phyloP scores from a whole-genome alignment of 2,329 filamentous ascomycete species.

The Aspergillus terreus region DNA sequence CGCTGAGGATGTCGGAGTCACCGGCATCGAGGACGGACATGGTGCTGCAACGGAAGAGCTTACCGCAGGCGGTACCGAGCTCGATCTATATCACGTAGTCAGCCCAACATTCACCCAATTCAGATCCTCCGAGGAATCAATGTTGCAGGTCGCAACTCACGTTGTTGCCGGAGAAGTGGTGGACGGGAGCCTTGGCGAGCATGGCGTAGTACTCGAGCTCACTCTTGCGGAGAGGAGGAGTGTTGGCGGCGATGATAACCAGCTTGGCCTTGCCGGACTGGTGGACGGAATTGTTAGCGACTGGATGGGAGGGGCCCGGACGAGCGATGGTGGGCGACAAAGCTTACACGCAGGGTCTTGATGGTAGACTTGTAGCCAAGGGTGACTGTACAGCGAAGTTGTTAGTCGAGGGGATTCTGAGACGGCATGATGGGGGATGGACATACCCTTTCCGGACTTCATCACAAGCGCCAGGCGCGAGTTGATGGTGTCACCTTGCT shows the following conservation, averaged over 20 bases:
- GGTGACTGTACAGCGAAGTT: slow-evolving; percentile 55
- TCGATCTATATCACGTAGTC: slow-evolving; percentile 67
- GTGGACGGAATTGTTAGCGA: neutral
- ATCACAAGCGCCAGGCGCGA: slow-evolving; percentile 66
- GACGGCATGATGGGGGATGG: neutral
- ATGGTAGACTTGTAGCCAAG: slow-evolving; percentile 87
- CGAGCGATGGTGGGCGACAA: neutral
- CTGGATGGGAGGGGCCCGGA: neutral
- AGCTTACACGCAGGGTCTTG: slow-evolving; percentile 69
- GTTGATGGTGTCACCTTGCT: slow-evolving; percentile 78
- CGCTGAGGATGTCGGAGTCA: slow-evolving; percentile 91
- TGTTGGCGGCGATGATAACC: slow-evolving; percentile 93
- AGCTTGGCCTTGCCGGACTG: slow-evolving; percentile 93
- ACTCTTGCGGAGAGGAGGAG: slow-evolving; percentile 93
- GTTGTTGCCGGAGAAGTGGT: slow-evolving; percentile 99
- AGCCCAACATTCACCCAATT: neutral
- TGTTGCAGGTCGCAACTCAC: slow-evolving; percentile 59
- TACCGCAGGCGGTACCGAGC: slow-evolving; percentile 96
- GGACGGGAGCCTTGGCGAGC: slow-evolving; percentile 89
- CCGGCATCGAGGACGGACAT: slow-evolving; percentile 96
- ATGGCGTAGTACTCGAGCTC: slow-evolving; percentile 94
- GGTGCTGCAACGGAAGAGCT: slow-evolving; percentile 97
- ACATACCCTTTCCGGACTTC: slow-evolving; percentile 51
- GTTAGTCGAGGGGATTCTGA: too few species aligned
- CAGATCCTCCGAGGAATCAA: neutral